phyloP scores from a whole-genome alignment of 495 filamentous ascomycete species.

The Tuber aestivum region DNA sequence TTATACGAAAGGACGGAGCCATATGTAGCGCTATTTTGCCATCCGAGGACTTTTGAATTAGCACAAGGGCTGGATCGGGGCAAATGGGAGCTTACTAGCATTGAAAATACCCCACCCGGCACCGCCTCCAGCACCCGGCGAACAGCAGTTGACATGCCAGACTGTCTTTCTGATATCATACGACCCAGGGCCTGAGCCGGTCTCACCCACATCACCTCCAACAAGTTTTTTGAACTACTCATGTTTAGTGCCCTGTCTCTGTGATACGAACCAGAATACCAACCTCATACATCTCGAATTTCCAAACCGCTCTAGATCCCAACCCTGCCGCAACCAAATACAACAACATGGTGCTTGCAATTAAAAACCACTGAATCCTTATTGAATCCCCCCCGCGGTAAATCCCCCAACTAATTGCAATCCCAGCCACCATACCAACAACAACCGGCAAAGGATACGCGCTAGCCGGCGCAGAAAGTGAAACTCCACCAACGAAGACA shows the following conservation, averaged over 20 bases:
- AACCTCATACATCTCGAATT: conserved; percentile 50
- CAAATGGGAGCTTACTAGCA: conserved; percentile 46
- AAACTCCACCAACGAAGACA: conserved; percentile 65
- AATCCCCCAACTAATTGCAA: conserved; percentile 55
- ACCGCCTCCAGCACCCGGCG: conserved; percentile 61
- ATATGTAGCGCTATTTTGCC: conserved; percentile 84
- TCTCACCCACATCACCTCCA: conserved; percentile 68
- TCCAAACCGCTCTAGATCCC: conserved; percentile 60
- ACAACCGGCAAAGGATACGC: conserved; percentile 62
- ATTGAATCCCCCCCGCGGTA: conserved; percentile 60
- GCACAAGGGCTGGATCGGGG: neutral
- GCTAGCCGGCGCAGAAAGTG: conserved; percentile 55
- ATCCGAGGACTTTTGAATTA: conserved; percentile 55
- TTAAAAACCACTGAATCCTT: conserved; percentile 60
- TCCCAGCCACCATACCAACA: conserved; percentile 54
- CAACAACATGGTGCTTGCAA: conserved; percentile 62
- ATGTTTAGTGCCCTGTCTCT: neutral
- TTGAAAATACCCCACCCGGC: conserved; percentile 91
- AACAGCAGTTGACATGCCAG: conserved; percentile 93
- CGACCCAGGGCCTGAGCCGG: conserved; percentile 71
- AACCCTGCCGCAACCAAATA: conserved; percentile 68
- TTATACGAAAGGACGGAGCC: conserved; percentile 82
- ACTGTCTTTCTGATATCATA: conserved; percentile 81
- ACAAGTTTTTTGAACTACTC: conserved; percentile 43
- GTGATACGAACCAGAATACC: neutral